Conservation (phyloP, 1,139 yeast species). For the Pichia sp. region DNA sequence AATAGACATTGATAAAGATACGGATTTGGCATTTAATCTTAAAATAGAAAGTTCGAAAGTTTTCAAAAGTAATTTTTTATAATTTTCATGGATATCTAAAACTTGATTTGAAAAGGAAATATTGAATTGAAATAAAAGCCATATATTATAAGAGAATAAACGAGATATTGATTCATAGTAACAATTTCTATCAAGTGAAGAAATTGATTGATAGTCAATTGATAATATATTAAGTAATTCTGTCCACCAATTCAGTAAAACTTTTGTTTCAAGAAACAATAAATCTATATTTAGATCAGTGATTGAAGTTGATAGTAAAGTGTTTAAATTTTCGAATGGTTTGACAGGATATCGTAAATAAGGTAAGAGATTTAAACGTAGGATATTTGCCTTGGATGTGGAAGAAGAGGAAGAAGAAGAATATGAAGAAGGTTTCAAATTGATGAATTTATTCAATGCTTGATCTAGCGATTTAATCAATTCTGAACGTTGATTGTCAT, state of each 20-base stretch:
- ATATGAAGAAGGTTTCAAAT: conserved; percentile 32
- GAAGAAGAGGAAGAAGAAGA: conserved; percentile 27
- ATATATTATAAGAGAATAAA: conserved; percentile 57
- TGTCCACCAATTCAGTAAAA: conserved; percentile 61
- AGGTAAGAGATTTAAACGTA: conserved; percentile 62
- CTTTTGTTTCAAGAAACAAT: conserved; percentile 13
- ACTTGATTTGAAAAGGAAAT: conserved; percentile 4
- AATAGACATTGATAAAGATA: conserved; percentile 59
- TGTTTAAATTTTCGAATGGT: conserved; percentile 5
- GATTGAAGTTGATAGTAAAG: conserved; percentile 10
- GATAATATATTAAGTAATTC: conserved; percentile 43
- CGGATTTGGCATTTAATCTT: conserved; percentile 46
- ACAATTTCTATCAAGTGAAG: conserved; percentile 57
- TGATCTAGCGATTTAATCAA: conserved; percentile 40
- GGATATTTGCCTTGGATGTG: conserved; percentile 55
- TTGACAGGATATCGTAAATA: conserved; percentile 36
- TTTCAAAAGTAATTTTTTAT: conserved; percentile 36
- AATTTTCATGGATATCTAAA: conserved; percentile 22
- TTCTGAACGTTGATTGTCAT: conserved; percentile 9
- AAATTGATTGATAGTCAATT: conserved; percentile 32
- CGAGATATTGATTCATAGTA: conserved; percentile 70
- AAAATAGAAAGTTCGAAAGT: conserved; percentile 55
- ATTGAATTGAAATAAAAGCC: conserved; percentile 36
- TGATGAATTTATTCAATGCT: conserved; percentile 42
- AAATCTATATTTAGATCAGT: conserved; percentile 12